Evolutionary conservation across 2,329 filamentous ascomycete genomes (phyloP), one percentile per base, ranked within the genome.

Genomic region (Aspergillus sp.): DNA sequence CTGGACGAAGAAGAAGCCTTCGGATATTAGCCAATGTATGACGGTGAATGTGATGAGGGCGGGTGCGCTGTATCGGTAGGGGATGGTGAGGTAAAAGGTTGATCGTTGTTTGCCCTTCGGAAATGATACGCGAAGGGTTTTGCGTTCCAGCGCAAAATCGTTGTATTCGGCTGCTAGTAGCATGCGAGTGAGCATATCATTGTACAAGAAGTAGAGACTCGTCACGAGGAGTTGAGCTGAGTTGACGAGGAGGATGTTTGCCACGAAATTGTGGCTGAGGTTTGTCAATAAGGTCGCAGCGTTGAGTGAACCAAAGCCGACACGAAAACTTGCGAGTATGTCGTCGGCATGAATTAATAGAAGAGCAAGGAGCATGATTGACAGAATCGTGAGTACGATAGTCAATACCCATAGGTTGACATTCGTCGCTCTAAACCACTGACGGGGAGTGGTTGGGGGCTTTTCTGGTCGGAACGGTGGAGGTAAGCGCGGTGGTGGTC

Each of bases 11-110:
- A 73, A 75, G 3, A 73, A 49, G 29, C 66, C 67, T 50, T 73
- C 69, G 1, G 70, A 76, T 4, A 73, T 54, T 7, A 75, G 58
- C 72, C 72, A 76, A 50, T 75, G 71, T 43, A 75, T 54, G 0
- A 70, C 1, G 0, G 57, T 60, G 1, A 61, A 65, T 2, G 50
- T 52, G 0, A 54, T 43, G 1, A 69, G 54, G 1, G 75, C 53
- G 0, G 72, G 70, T 0, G 73, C 32, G 0, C 63, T 62, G 36
- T 71, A 76, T 3, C 59, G 60, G 12, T 69, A 66, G 0, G 72
- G 73, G 1, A 77, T 56, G 1, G 60, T 64, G 4, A 76, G 64
- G 43, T 66, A 73, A 48, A 73, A 74, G 1, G 63, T 71, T 0
- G 65, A 67, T 3, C 70, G 58, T 51, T 77, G 72, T 2, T 61